Evolutionary conservation across 306 rosid genomes (phyloP).

Genomic region (Psophocarpus tetragonolobus): DNA sequence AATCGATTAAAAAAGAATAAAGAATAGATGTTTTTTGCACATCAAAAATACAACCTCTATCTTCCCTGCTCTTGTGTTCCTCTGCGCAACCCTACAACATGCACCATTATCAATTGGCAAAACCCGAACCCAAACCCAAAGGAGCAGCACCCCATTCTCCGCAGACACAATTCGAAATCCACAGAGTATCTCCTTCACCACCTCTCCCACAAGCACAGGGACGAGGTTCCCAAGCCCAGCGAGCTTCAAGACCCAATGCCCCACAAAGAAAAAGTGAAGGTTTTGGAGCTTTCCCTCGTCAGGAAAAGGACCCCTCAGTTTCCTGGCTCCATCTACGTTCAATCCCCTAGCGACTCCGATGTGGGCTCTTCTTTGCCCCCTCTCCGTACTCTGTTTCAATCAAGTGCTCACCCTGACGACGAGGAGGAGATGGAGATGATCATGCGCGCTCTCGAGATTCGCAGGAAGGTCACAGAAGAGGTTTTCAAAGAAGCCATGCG

Average conservation of each 20-base stretch:
- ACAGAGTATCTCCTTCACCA: constrained; percentile 46
- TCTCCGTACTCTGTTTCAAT: constrained; percentile 47
- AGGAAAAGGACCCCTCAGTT: constrained; percentile 82
- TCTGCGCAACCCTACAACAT: constrained; percentile 22
- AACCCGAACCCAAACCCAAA: constrained; percentile 46
- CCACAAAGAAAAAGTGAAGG: constrained; percentile 49
- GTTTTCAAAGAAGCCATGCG: constrained; percentile 75
- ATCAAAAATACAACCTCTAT: constrained; percentile 38
- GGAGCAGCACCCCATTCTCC: constrained; percentile 39
- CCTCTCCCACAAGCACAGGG: constrained; percentile 32
- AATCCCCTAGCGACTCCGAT: constrained; percentile 74
- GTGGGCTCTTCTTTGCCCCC: constrained; percentile 72
- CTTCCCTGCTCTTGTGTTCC: constrained; percentile 26
- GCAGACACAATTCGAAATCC: constrained; percentile 85
- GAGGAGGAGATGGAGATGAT: constrained; percentile 51
- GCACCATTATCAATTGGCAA: constrained; percentile 39
- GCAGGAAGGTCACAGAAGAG: constrained; percentile 80
- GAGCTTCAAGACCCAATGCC: constrained; percentile 45
- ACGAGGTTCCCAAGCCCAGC: background rate
- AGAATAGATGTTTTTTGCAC: constrained; percentile 42
- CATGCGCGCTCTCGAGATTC: constrained; percentile 81
- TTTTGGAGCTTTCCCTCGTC: constrained; percentile 81
- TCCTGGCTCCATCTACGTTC: constrained; percentile 87
- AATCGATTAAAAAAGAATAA: background rate
- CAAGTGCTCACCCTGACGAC: background rate